Percentiles rank a stretch among this genome's conserved stretches.
These are phyloP conservation scores for Metschnikowia reukaufii DNA, from an alignment of 805 yeast species.

Conservation along the genomic window DNA sequence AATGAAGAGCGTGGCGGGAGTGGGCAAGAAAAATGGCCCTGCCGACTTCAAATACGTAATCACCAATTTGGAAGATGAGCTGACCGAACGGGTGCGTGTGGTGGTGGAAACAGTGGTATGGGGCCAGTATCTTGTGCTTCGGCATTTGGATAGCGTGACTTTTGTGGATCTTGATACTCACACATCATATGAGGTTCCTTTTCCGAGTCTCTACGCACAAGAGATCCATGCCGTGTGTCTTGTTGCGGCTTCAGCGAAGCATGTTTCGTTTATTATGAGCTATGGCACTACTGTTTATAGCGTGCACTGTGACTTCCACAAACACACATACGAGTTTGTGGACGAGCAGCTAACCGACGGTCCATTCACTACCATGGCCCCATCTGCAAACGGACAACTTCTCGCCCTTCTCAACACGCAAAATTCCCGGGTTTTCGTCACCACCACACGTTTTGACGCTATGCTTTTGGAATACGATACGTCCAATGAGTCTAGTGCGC, in stretches of 20 bases:
- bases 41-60: constrained; percentile 20
- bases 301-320: constrained; percentile 25
- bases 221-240: constrained; percentile 26
- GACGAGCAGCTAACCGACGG: constrained; percentile 49
- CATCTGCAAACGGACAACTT: constrained; percentile 57
- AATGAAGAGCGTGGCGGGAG: constrained; percentile 1
- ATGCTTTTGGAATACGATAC: constrained; percentile 46
- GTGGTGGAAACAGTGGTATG: constrained; percentile 33
- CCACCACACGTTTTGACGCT: constrained; percentile 46
- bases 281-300: constrained; percentile 29
- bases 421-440: constrained; percentile 47
- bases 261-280: constrained; percentile 26
- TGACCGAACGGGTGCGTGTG: constrained; percentile 29
- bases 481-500: constrained; percentile 38
- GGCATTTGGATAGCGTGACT: constrained; percentile 34
- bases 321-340: constrained; percentile 26
- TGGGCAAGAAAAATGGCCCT: too few relatives aligned
- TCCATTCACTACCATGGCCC: constrained; percentile 42
- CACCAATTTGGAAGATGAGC: constrained; percentile 34
- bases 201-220: constrained; percentile 21
- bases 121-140: constrained; percentile 45
- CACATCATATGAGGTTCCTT: constrained; percentile 39
- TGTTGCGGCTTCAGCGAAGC: constrained; percentile 13
- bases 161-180: constrained; percentile 41
- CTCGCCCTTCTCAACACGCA: constrained; percentile 46